A percentile compares a stretch with the other conserved stretches of the same genome.
Conservation (phyloP, 192 early-diverging fungal species). For the Chytriomyces confervae region DNA sequence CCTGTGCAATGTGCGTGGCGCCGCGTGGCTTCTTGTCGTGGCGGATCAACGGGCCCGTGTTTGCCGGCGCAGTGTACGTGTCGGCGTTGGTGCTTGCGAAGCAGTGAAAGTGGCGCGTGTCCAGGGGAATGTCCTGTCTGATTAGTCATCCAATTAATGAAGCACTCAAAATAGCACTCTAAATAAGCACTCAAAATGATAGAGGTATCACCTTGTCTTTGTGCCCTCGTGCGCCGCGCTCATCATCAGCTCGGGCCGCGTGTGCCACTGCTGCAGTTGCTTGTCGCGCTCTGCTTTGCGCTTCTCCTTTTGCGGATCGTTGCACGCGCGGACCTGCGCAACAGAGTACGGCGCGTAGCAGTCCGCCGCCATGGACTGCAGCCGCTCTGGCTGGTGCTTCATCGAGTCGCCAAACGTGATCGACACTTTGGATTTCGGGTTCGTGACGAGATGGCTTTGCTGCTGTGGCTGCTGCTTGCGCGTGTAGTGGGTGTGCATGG, state of each 20-base stretch:
- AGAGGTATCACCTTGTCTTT: slow-evolving; percentile 25
- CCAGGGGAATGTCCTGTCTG: slow-evolving; percentile 47
- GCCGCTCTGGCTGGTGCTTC: slow-evolving; percentile 25
- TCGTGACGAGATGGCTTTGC: neutral
- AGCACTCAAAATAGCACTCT: neutral
- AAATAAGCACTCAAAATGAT: neutral
- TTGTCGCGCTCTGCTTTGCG: slow-evolving; percentile 7
- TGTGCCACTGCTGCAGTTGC: slow-evolving; percentile 13
- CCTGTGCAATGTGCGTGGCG: slow-evolving; percentile 43
- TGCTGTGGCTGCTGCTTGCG: neutral
- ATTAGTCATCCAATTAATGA: neutral
- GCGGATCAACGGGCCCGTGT: slow-evolving; percentile 9
- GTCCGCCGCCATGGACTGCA: slow-evolving; percentile 30
- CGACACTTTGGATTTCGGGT: slow-evolving; percentile 25
- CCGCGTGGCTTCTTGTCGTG: slow-evolving; percentile 29
- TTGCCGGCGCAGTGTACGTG: slow-evolving; percentile 34
- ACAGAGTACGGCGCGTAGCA: slow-evolving; percentile 24
- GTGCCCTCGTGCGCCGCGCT: slow-evolving; percentile 44
- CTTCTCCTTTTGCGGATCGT: neutral
- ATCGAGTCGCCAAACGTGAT: slow-evolving; percentile 47
- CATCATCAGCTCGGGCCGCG: slow-evolving; percentile 33
- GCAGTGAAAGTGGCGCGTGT: slow-evolving; percentile 41
- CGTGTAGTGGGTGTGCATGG: slow-evolving; percentile 42
- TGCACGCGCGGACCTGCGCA: neutral
- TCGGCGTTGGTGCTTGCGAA: slow-evolving; percentile 48